A percentile compares a stretch with the other conserved stretches of the same genome.
phyloP scores from a whole-genome alignment of 2,329 filamentous ascomycete genomes.

The Nemania abortiva region DNA sequence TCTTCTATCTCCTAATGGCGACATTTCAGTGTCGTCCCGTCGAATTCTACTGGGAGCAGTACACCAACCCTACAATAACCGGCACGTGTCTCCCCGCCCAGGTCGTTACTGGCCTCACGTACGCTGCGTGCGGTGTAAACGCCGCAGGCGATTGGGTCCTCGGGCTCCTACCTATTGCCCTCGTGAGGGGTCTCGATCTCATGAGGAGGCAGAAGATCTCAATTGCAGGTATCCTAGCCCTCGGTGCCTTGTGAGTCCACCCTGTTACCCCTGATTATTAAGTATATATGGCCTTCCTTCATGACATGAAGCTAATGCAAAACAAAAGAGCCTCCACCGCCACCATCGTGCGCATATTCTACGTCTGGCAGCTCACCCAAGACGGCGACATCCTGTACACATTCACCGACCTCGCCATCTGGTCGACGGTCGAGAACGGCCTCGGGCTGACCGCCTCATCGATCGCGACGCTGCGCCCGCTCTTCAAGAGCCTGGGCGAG shows the following conservation, averaged over 20 bases:
- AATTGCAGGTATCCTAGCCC: conserved; percentile 49
- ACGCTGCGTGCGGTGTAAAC: conserved; percentile 52
- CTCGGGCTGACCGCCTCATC: conserved; percentile 56
- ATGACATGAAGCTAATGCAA: not conserved
- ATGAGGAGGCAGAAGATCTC: conserved; percentile 52
- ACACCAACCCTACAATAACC: conserved; percentile 43
- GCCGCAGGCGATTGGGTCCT: conserved; percentile 54
- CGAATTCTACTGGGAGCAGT: conserved; percentile 55
- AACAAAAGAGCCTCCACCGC: conserved; percentile 54
- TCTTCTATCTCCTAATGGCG: conserved; percentile 55
- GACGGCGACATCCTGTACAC: conserved; percentile 56
- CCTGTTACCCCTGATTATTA: not conserved
- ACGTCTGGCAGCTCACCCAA: conserved; percentile 54
- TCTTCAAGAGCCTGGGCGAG: conserved; percentile 46
- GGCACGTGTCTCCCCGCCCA: conserved; percentile 52
- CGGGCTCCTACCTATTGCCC: conserved; percentile 53
- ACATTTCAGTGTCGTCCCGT: conserved; percentile 56
- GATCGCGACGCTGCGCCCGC: conserved; percentile 54
- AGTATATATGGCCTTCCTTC: not conserved
- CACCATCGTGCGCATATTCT: conserved; percentile 58
- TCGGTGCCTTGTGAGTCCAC: conserved; percentile 55
- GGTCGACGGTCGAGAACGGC: conserved; percentile 59
- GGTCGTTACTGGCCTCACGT: conserved; percentile 52
- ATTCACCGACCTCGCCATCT: conserved; percentile 58
- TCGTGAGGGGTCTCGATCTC: conserved; percentile 55